Evolutionary conservation across 441 rosid genomes (phyloP).

Genomic region (Jatropha podagrica): DNA sequence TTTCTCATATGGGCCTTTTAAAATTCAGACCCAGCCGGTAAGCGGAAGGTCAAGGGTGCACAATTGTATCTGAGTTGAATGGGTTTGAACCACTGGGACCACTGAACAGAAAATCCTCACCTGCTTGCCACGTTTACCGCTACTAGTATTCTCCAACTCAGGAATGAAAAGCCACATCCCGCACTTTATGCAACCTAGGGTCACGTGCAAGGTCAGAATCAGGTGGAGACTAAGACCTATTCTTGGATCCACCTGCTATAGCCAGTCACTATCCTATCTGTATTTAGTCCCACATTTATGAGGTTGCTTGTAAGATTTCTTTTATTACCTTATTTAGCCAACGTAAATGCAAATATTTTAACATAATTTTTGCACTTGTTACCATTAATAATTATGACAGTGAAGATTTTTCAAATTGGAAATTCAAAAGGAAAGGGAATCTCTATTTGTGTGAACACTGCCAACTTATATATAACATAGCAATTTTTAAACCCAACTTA

Average conservation of each 20-base stretch:
- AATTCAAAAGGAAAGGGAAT: background rate
- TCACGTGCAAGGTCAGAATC: too few relatives aligned
- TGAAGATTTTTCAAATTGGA: background rate
- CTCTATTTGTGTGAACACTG: background rate
- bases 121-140: too few relatives aligned
- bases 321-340: constrained; percentile 1
- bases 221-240: too few relatives aligned
- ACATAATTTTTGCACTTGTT: background rate
- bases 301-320: constrained; percentile 21
- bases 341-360: background rate
- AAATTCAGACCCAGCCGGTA: too few relatives aligned
- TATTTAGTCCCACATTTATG: constrained; percentile 9
- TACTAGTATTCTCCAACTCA: too few relatives aligned
- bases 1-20: too few relatives aligned
- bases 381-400: constrained; percentile 13
- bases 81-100: too few relatives aligned
- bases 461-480: constrained; percentile 11
- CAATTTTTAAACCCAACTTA: background rate
- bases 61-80: too few relatives aligned
- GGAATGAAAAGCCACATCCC: too few relatives aligned
- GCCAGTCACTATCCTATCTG: constrained; percentile 23
- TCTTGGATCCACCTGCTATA: constrained; percentile 13
- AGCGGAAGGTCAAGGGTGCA: too few relatives aligned
- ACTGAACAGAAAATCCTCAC: too few relatives aligned
- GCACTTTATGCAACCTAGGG: too few relatives aligned